Conservation (phyloP, 1,139 yeast genomes). For the Debaryomyces singareniensis region DNA sequence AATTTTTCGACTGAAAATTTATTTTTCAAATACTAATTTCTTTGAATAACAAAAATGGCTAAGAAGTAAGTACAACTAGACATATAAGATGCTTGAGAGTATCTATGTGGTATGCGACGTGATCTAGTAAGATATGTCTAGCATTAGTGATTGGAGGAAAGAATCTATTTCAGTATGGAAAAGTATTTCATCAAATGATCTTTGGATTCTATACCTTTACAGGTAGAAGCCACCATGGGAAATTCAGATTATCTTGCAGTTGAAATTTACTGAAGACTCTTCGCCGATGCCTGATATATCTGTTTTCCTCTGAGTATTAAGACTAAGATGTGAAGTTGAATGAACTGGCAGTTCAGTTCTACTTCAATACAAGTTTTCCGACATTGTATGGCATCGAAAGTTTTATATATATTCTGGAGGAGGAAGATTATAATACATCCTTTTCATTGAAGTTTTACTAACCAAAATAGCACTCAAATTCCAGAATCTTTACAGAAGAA, state of each 20-base stretch:
- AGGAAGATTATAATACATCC: neutral
- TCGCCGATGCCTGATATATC: conserved; percentile 46
- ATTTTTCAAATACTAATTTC: too few relatives aligned
- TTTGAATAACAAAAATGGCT: too few relatives aligned
- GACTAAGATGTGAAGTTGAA: conserved; percentile 27
- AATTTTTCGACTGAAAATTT: too few relatives aligned
- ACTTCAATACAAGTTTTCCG: conserved; percentile 10
- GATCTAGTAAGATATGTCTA: too few relatives aligned
- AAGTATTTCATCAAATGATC: too few relatives aligned
- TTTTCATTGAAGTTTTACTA: conserved; percentile 19
- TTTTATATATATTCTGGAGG: neutral
- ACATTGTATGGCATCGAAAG: neutral
- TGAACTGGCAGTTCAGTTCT: conserved; percentile 47
- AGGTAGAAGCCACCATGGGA: conserved; percentile 29
- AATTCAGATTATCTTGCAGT: conserved; percentile 43
- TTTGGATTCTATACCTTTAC: neutral
- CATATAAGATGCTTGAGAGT: too few relatives aligned
- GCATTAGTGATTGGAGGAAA: too few relatives aligned
- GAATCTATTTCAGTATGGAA: too few relatives aligned
- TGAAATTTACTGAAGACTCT: conserved; percentile 18
- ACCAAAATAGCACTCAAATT: conserved; percentile 40
- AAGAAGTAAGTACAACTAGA: too few relatives aligned
- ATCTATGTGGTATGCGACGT: too few relatives aligned
- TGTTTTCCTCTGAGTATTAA: conserved; percentile 41
- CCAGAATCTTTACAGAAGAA: conserved; percentile 98